Evolutionary conservation across 2,329 filamentous ascomycete species (phyloP), one percentile per base, ranked within the genome.

Genomic region (Exophiala aquamarina): DNA sequence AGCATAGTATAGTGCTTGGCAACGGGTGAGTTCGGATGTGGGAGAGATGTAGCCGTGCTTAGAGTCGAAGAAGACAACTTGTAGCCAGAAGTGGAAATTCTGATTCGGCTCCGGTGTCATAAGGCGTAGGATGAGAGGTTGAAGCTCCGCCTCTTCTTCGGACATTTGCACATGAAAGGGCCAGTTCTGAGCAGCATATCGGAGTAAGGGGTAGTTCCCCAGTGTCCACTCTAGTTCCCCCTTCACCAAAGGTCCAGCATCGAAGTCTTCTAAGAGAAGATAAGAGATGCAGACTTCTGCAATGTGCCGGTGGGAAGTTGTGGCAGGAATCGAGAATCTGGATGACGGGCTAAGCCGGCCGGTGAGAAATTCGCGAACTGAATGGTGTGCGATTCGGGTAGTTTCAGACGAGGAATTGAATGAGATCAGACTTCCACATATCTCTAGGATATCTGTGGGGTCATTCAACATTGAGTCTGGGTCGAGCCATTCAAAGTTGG

Each of bases 11-110:
- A 54, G 35, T 13, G 50, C 38, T 8, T 34, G 29, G 8, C 48
- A 40, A 3, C 17, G n/a, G 11, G 28, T 28, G 4, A 54, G 36
- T n/a, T 52, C 42, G 17, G 28, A 14, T 10, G 20, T 17, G 3
- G 44, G 44, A 13, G 33, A 15, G 7, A 51, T n/a, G 19, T 41
- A 54, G 13, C 50, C 50, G 17, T 54, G 50, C 11, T 31, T 19
- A 6, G 47, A 50, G 21, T 54, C 46, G 14, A 34, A 54, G 13
- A 54, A 44, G 17, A 54, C 49, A 23, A 52, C 41, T 35, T 54
- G 52, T 7, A 54, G 44, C 52, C 52, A 54, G 31, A 54, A 52
- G 15, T 42, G 28, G 14, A 54, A 54, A 3, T 51, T 44, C 15
- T 33, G 44, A 17, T 44, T 54, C 3, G 44, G 23, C 8, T 20